These are phyloP conservation scores for Epichloe glyceriae DNA, from an alignment of 2,329 filamentous ascomycete genomes.

Conservation along the genomic window DNA sequence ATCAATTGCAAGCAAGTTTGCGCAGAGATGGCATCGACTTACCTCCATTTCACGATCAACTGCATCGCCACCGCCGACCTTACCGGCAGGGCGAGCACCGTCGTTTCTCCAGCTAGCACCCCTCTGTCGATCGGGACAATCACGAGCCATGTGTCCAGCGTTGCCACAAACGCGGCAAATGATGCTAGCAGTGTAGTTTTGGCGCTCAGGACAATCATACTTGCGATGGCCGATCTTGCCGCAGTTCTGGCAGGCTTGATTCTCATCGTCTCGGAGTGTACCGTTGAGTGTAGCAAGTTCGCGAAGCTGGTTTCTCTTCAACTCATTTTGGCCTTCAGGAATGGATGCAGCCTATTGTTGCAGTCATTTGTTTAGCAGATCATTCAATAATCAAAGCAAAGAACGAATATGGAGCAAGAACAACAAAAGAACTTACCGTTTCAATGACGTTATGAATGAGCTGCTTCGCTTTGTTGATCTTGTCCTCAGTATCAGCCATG, in stretches of 20 bases:
- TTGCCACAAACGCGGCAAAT: conserved; percentile 98
- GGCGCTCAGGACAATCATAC: conserved; percentile 94
- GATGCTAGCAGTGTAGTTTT: conserved; percentile 98
- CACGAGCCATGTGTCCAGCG: conserved; percentile 93
- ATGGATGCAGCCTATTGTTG: conserved; percentile 76
- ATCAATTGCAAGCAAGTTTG: not conserved
- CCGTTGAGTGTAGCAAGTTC: conserved; percentile 97
- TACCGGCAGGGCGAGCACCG: conserved; percentile 41
- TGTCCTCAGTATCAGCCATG: conserved; percentile 99
- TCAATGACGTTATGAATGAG: conserved; percentile 98
- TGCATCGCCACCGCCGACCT: conserved; percentile 65
- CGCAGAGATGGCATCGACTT: conserved; percentile 22
- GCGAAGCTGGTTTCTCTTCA: conserved; percentile 96
- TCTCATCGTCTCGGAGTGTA: conserved; percentile 96
- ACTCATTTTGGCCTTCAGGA: conserved; percentile 94
- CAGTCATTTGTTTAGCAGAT: conserved; percentile 12
- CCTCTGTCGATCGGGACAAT: conserved; percentile 88
- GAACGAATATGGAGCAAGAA: not conserved
- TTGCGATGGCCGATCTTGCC: conserved; percentile 98
- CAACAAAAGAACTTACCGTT: conserved; percentile 52
- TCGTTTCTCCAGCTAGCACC: conserved; percentile 88
- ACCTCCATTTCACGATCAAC: conserved; percentile 94
- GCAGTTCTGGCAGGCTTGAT: conserved; percentile 98
- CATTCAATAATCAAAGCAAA: not conserved
- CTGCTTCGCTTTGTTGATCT: conserved; percentile 98